phyloP scores from a whole-genome alignment of 805 yeast species.

The Spathaspora hagerdaliae region DNA sequence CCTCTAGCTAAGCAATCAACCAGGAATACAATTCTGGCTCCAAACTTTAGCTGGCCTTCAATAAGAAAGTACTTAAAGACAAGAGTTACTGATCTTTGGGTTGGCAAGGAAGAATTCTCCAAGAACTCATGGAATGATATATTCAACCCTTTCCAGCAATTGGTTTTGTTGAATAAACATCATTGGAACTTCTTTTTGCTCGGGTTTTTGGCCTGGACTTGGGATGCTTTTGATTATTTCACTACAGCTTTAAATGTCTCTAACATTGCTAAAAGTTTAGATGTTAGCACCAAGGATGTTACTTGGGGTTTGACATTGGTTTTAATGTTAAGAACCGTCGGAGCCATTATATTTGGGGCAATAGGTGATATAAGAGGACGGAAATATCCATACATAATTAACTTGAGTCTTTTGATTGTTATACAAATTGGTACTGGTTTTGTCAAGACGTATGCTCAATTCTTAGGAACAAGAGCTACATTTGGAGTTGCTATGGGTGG shows the following conservation, averaged over 20 bases:
- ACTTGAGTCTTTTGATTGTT: constrained; percentile 44
- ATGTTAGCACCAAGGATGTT: constrained; percentile 41
- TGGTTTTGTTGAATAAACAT: constrained; percentile 28
- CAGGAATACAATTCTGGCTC: constrained; percentile 19
- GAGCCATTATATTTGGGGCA: constrained; percentile 63
- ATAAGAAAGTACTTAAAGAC: constrained; percentile 35
- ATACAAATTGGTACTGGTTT: constrained; percentile 66
- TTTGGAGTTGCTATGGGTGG: constrained; percentile 76
- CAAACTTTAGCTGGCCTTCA: constrained; percentile 10
- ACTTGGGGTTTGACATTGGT: constrained; percentile 75
- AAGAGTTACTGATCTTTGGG: constrained; percentile 45
- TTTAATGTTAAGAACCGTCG: constrained; percentile 67
- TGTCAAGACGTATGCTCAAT: constrained; percentile 53
- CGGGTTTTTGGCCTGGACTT: constrained; percentile 64
- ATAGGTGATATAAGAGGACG: constrained; percentile 61
- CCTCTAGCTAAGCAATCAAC: too few relatives aligned
- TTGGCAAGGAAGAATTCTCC: constrained; percentile 41
- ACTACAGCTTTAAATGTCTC: constrained; percentile 53
- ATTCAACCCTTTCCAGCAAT: constrained; percentile 43
- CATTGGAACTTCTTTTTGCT: constrained; percentile 58
- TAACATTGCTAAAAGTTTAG: constrained; percentile 46
- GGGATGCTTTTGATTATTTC: constrained; percentile 72
- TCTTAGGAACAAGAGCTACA: constrained; percentile 57
- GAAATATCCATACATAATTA: constrained; percentile 58
- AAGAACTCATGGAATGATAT: constrained; percentile 33